Conservation (phyloP, 805 yeast species). For the Kodamaea laetipori region DNA sequence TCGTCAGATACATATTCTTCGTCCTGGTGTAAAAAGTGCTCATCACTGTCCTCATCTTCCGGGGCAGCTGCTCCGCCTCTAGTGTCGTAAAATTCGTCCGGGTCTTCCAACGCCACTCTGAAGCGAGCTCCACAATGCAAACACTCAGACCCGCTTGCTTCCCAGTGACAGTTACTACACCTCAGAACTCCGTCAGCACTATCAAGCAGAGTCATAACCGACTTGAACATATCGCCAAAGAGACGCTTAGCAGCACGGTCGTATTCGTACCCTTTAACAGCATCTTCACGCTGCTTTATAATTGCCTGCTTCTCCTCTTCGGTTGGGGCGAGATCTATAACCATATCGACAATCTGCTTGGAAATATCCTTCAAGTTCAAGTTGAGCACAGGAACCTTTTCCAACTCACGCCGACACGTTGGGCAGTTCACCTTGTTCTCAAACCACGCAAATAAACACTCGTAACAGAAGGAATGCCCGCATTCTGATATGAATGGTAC, state of each 20-base stretch:
- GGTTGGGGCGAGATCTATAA: constrained; percentile 35
- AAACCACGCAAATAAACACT: constrained; percentile 65
- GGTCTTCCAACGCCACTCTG: constrained; percentile 37
- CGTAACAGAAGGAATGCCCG: constrained; percentile 77
- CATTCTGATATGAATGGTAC: constrained; percentile 64
- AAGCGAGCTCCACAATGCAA: constrained; percentile 66
- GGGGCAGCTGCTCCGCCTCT: constrained; percentile 1
- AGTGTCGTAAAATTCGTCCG: constrained; percentile 27
- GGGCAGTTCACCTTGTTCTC: constrained; percentile 64
- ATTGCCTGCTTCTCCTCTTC: constrained; percentile 26
- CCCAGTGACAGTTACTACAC: constrained; percentile 81
- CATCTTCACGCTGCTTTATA: constrained; percentile 27
- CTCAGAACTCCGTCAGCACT: constrained; percentile 71
- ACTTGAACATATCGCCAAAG: constrained; percentile 54
- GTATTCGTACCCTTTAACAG: constrained; percentile 35
- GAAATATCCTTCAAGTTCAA: constrained; percentile 51
- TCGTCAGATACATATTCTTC: constrained; percentile 33
- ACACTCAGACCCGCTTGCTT: constrained; percentile 66
- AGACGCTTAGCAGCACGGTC: constrained; percentile 42
- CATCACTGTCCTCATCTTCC: constrained; percentile 37
- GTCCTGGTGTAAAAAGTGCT: constrained; percentile 10
- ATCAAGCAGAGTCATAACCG: constrained; percentile 57
- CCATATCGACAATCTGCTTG: constrained; percentile 42
- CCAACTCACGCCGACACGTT: constrained; percentile 56
- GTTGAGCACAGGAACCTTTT: constrained; percentile 54